These are phyloP conservation scores for Spinacia oleracea DNA, from an alignment of 179 eudicot genomes.

Conservation along the genomic window DNA sequence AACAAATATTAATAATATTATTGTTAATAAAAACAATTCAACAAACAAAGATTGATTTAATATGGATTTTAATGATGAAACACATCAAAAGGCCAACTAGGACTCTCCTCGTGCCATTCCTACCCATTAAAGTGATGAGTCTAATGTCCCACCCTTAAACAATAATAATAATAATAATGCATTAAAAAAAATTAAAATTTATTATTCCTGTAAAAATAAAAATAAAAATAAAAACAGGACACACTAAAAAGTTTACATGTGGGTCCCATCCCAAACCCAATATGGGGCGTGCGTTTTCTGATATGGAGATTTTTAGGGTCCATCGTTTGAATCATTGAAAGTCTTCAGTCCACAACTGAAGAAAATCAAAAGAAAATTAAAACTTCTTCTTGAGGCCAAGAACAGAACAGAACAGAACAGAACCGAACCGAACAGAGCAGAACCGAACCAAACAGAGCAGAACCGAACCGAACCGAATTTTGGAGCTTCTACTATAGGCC, in stretches of 20 bases:
- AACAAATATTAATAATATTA: too few species aligned
- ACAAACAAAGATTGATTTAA: conserved; percentile 11
- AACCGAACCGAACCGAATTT: conserved; percentile 3
- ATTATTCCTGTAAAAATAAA: neutral
- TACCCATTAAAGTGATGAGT: conserved; percentile 23
- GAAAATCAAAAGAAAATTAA: too few species aligned
- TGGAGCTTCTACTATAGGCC: conserved; percentile 17
- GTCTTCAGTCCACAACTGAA: conserved; percentile 14
- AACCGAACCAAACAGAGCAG: too few species aligned
- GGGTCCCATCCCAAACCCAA: conserved; percentile 24
- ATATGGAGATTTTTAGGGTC: conserved; percentile 28
- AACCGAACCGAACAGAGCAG: too few species aligned
- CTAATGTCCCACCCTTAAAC: conserved; percentile 15
- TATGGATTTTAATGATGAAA: conserved; percentile 28
- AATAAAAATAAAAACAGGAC: conserved; percentile 10
- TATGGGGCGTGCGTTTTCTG: conserved; percentile 31
- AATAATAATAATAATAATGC: neutral
- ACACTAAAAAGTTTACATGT: neutral
- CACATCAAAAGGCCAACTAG: conserved; percentile 37
- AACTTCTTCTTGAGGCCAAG: conserved; percentile 18
- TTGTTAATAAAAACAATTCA: conserved; percentile 6
- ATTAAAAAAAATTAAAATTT: neutral
- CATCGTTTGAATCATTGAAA: conserved; percentile 29
- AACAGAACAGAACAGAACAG: too few species aligned
- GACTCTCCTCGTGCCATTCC: conserved; percentile 30